Evolutionary conservation across 192 early-diverging fungal species (phyloP).

Genomic region (Paraglomus brasilianum): DNA sequence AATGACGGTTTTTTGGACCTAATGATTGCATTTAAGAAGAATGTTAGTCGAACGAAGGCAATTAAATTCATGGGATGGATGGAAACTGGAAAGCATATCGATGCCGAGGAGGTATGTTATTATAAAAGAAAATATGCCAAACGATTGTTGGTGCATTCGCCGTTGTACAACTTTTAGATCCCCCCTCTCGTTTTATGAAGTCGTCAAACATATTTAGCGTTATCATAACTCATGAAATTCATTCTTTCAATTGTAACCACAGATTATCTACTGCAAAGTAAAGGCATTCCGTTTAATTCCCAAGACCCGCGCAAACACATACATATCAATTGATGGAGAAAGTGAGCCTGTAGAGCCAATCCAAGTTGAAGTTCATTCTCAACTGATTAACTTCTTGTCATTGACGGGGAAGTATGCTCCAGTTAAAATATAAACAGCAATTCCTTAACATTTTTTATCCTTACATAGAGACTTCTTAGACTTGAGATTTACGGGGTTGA

Average conservation of each 20-base stretch:
- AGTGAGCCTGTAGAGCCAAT: slow-evolving; percentile 50
- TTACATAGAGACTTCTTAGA: too few relatives aligned
- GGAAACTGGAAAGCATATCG: slow-evolving; percentile 50
- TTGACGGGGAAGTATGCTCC: slow-evolving; percentile 43
- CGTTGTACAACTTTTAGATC: background rate
- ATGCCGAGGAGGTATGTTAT: slow-evolving; percentile 43
- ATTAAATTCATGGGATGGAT: slow-evolving; percentile 42
- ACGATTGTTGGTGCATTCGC: background rate
- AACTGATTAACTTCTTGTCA: slow-evolving; percentile 43
- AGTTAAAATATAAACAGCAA: background rate
- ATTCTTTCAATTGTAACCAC: background rate
- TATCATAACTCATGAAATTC: background rate
- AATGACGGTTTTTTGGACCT: slow-evolving; percentile 56
- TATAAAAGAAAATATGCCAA: background rate
- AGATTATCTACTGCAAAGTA: slow-evolving; percentile 61
- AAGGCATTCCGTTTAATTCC: slow-evolving; percentile 56
- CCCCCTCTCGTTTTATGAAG: background rate
- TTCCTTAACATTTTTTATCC: background rate
- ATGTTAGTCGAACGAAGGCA: slow-evolving; percentile 33
- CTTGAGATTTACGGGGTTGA: too few relatives aligned
- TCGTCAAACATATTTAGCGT: too few relatives aligned
- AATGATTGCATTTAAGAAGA: slow-evolving; percentile 37
- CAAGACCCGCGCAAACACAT: slow-evolving; percentile 33
- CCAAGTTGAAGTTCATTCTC: slow-evolving; percentile 57
- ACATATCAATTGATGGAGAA: slow-evolving; percentile 58